Percentiles rank a stretch among this genome's conserved stretches.
Conservation (phyloP, 305 asterid species). For the Solanum hybrid region DNA sequence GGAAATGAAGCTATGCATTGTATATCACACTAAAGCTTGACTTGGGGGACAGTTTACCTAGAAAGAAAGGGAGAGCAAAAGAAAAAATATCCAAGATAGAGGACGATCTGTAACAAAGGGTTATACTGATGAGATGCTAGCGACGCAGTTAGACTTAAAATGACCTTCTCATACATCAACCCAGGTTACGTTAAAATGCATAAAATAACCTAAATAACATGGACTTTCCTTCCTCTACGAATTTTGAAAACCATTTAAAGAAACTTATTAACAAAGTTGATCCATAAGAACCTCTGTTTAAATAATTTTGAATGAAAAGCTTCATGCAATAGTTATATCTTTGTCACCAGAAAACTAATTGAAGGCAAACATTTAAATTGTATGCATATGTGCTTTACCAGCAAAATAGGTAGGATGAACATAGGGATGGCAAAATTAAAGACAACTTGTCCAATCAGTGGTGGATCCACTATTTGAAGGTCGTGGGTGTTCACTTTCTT, state of each 20-base stretch:
- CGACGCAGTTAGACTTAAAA: not conserved
- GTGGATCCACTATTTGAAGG: not conserved
- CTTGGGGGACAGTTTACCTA: not conserved
- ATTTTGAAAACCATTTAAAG: not conserved
- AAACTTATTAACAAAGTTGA: not conserved
- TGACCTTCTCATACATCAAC: not conserved
- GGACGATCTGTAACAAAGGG: not conserved
- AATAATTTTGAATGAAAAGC: not conserved
- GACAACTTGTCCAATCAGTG: not conserved
- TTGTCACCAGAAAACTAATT: not conserved
- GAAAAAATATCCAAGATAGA: not conserved
- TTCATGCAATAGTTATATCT: not conserved
- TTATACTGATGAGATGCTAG: not conserved
- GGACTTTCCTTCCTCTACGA: not conserved
- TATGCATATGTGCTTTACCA: not conserved
- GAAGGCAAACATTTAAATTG: not conserved
- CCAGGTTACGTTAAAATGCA: not conserved
- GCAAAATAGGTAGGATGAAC: not conserved
- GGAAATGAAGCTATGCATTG: not conserved
- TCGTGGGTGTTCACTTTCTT: not conserved
- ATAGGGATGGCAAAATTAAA: not conserved
- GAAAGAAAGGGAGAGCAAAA: not conserved
- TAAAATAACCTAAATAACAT: not conserved
- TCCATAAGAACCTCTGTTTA: not conserved
- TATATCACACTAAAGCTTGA: not conserved